phyloP scores from a whole-genome alignment of 164 flowering plant genomes.

The Magnolia officinalis region DNA sequence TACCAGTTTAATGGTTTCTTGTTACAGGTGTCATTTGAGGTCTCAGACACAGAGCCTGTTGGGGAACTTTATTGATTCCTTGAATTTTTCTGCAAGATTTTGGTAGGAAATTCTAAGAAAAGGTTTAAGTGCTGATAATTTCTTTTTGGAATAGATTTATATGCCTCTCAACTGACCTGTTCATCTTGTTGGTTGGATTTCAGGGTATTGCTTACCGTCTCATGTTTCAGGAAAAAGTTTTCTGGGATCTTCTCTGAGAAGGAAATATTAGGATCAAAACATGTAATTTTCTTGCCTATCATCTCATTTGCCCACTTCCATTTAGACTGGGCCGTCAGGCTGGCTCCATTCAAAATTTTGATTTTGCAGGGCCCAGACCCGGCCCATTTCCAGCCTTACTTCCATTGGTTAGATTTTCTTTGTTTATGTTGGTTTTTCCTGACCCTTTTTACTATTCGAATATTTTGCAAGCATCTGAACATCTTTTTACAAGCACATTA shows the following conservation, averaged over 20 bases:
- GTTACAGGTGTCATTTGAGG: constrained; percentile 47
- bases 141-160: neutral
- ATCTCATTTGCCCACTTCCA: neutral
- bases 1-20: constrained; percentile 4
- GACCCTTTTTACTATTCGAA: neutral
- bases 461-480: neutral
- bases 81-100: constrained; percentile 69
- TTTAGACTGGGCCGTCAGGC: too few relatives aligned
- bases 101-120: constrained; percentile 41
- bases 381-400: neutral
- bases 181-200: constrained; percentile 19
- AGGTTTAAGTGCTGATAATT: neutral
- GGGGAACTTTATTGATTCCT: constrained; percentile 57
- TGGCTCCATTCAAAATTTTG: too few relatives aligned
- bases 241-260: constrained; percentile 57
- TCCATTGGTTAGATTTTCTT: neutral
- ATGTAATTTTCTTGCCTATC: constrained; percentile 40
- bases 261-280: constrained; percentile 71
- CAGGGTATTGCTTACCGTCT: constrained; percentile 71
- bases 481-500: constrained; percentile 11
- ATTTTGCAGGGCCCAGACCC: too few relatives aligned
- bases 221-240: constrained; percentile 69
- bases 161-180: constrained; percentile 4
- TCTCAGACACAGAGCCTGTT: constrained; percentile 44
- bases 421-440: neutral